These are phyloP conservation scores for Plasmodium berghei DNA, from an alignment of 169 alveolate genomes.

Conservation along the genomic window DNA sequence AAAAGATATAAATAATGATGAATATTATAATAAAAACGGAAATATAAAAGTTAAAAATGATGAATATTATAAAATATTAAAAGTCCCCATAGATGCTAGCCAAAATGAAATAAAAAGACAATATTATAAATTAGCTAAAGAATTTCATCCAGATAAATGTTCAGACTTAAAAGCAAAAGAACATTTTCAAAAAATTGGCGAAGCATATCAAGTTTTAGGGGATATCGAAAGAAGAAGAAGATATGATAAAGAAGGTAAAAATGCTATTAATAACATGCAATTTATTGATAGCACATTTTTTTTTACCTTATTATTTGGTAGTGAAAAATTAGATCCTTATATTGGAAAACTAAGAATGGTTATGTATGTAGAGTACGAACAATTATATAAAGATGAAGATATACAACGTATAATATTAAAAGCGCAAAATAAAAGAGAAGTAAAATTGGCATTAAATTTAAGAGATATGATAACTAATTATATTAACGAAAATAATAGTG, in stretches of 20 bases:
- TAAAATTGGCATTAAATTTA: conserved; percentile 87
- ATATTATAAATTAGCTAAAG: conserved; percentile 90
- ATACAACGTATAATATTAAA: conserved; percentile 76
- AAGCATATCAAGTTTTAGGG: conserved; percentile 95
- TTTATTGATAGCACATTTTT: conserved; percentile 89
- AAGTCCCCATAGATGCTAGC: conserved; percentile 88
- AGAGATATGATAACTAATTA: conserved; percentile 85
- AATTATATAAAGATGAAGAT: conserved; percentile 69
- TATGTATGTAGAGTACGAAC: conserved; percentile 86
- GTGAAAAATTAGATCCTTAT: conserved; percentile 91
- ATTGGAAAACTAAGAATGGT: conserved; percentile 91
- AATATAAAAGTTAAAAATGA: conserved; percentile 86
- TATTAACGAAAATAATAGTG: conserved; percentile 82
- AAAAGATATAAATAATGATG: conserved; percentile 36
- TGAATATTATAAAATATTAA: conserved; percentile 87
- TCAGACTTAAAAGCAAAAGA: conserved; percentile 91
- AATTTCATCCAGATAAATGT: conserved; percentile 96
- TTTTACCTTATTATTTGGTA: conserved; percentile 92
- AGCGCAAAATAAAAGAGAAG: conserved; percentile 88
- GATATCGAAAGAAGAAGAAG: conserved; percentile 93
- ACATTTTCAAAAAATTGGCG: conserved; percentile 89
- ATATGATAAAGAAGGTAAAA: conserved; percentile 94
- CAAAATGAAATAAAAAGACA: conserved; percentile 86
- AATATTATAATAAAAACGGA: conserved; percentile 34
- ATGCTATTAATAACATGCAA: conserved; percentile 93